Conservation (phyloP, 176 grass and related monocot genomes). For the Raddia distichophylla region DNA sequence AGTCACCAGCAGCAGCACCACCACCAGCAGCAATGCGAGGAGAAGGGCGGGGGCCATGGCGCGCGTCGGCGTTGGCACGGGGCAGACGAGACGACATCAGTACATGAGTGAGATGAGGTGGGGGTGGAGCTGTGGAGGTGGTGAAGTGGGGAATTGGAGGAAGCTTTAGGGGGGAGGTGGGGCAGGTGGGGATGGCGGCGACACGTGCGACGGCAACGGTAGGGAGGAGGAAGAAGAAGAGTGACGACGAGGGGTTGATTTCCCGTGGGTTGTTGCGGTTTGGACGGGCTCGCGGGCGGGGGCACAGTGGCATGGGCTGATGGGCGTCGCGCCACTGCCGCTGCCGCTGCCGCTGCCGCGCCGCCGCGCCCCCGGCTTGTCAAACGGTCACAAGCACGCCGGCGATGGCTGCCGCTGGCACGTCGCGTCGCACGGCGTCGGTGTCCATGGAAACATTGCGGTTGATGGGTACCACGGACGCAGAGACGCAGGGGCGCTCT, state of each 20-base stretch:
- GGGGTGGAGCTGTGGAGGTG: neutral
- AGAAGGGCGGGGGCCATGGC: neutral
- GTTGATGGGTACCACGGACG: too few relatives aligned
- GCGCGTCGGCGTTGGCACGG: slow-evolving; percentile 21
- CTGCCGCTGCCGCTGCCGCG: too few relatives aligned
- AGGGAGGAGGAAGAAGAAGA: slow-evolving; percentile 29
- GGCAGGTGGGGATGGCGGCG: neutral
- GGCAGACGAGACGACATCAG: slow-evolving; percentile 17
- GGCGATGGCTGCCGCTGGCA: too few relatives aligned
- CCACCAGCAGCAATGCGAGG: neutral
- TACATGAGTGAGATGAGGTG: slow-evolving; percentile 1
- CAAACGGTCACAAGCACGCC: too few relatives aligned
- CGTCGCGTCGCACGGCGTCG: too few relatives aligned
- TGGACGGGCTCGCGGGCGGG: too few relatives aligned
- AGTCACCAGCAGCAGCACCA: neutral
- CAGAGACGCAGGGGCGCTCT: too few relatives aligned
- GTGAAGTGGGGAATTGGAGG: neutral
- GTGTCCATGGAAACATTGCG: too few relatives aligned
- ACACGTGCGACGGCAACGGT: slow-evolving; percentile 49
- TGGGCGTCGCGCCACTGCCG: too few relatives aligned
- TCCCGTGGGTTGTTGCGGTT: too few relatives aligned
- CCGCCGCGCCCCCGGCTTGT: too few relatives aligned
- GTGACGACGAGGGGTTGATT: neutral
- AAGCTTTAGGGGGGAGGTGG: neutral
- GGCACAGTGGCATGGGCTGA: too few relatives aligned